phyloP scores from a whole-genome alignment of 1,284 basidiomycete species.

The Cutaneotrichosporon arboriforme region DNA sequence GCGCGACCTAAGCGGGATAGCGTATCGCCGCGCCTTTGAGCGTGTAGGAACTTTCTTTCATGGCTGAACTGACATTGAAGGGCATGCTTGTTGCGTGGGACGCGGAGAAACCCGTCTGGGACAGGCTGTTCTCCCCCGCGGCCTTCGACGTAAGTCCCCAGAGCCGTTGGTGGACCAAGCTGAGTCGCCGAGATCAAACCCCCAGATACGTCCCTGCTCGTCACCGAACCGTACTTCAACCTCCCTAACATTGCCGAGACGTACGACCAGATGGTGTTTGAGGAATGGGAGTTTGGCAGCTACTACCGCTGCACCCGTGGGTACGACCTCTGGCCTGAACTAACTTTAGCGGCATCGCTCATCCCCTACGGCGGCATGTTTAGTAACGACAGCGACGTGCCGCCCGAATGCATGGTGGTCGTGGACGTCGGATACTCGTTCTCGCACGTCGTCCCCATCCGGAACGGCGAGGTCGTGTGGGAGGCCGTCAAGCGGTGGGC shows the following conservation, averaged over 20 bases:
- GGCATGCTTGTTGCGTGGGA: constrained; percentile 90
- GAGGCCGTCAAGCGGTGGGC: constrained; percentile 69
- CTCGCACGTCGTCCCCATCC: constrained; percentile 82
- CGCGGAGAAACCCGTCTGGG: constrained; percentile 84
- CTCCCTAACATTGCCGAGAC: constrained; percentile 82
- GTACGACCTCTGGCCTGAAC: constrained; percentile 31
- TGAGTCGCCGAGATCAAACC: constrained; percentile 62
- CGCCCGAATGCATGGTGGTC: constrained; percentile 72
- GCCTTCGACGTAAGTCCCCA: constrained; percentile 58
- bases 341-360: constrained; percentile 62
- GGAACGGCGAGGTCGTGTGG: constrained; percentile 69
- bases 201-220: constrained; percentile 63
- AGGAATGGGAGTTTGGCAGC: constrained; percentile 87
- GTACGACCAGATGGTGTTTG: constrained; percentile 90
- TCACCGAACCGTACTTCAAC: constrained; percentile 93
- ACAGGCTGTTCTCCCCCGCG: constrained; percentile 68
- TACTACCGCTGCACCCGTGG: constrained; percentile 74
- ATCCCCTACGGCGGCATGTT: constrained; percentile 67
- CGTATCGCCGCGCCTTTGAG: constrained; percentile 77
- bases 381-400: constrained; percentile 50
- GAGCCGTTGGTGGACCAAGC: neutral
- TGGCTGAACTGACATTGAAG: constrained; percentile 50
- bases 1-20: constrained; percentile 68
- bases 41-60: constrained; percentile 55
- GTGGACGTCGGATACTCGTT: constrained; percentile 89